Conservation (phyloP, 495 filamentous ascomycete species). For the Parathielavia hyrcaniae region DNA sequence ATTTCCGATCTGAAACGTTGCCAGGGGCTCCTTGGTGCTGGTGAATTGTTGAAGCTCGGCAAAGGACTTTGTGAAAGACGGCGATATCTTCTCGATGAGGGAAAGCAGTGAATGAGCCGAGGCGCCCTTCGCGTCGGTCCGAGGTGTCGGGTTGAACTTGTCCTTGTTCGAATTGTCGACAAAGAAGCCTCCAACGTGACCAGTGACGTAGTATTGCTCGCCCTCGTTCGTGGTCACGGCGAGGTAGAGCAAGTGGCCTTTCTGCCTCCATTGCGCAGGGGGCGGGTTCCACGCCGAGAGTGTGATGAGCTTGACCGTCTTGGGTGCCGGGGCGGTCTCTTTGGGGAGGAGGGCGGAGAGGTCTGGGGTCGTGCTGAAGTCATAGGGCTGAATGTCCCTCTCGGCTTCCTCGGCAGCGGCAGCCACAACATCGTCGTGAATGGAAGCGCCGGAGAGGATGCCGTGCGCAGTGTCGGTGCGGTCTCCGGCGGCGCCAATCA, state of each 20-base stretch:
- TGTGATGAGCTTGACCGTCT: conserved; percentile 80
- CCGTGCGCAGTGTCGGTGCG: conserved; percentile 84
- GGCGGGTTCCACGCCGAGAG: conserved; percentile 95
- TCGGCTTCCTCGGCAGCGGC: conserved; percentile 46
- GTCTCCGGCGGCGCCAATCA: conserved; percentile 86
- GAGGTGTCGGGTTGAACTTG: conserved; percentile 88
- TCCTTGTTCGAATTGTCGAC: conserved; percentile 86
- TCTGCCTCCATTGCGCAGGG: conserved; percentile 80
- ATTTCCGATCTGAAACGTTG: conserved; percentile 92
- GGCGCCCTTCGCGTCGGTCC: conserved; percentile 56
- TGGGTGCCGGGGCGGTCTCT: conserved; percentile 59
- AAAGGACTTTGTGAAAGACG: conserved; percentile 71
- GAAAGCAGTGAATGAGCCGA: conserved; percentile 81
- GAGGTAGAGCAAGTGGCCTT: conserved; percentile 90
- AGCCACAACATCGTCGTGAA: conserved; percentile 68
- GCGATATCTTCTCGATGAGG: conserved; percentile 69
- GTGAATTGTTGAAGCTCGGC: conserved; percentile 69
- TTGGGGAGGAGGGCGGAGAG: conserved; percentile 66
- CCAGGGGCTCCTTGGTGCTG: conserved; percentile 75
- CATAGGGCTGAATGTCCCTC: conserved; percentile 59
- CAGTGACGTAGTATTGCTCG: conserved; percentile 87
- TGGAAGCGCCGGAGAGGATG: conserved; percentile 74
- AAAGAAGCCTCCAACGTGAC: conserved; percentile 89
- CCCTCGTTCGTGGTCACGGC: conserved; percentile 82
- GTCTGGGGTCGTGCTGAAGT: conserved; percentile 61